Conservation (phyloP, 352 stramenopile species). For the Pythium chondricola region DNA sequence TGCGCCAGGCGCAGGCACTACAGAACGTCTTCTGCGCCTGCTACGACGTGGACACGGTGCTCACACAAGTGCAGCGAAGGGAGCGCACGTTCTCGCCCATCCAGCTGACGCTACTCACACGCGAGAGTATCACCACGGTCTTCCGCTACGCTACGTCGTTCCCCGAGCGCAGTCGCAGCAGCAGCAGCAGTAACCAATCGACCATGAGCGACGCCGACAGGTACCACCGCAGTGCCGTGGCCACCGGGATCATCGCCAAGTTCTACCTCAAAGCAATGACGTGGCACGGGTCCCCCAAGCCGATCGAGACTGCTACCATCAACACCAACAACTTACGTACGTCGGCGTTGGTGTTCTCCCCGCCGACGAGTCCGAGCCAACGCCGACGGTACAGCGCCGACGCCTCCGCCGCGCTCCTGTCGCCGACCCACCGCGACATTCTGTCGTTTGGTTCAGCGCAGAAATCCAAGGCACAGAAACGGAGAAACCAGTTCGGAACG, state of each 20-base stretch:
- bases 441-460: conserved; percentile 15
- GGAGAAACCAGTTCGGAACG: conserved; percentile 5
- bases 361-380: conserved; percentile 7
- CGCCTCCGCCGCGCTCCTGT: neutral
- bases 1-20: conserved; percentile 49
- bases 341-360: conserved; percentile 12
- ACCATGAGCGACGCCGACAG: conserved; percentile 25
- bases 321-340: conserved; percentile 1
- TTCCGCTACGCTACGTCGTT: conserved; percentile 51
- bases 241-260: conserved; percentile 64
- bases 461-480: conserved; percentile 12
- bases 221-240: conserved; percentile 50
- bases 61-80: conserved; percentile 48
- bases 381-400: conserved; percentile 17
- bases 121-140: conserved; percentile 51
- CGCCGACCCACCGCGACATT: conserved; percentile 15
- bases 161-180: conserved; percentile 10
- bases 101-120: conserved; percentile 56
- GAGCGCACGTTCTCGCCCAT: conserved; percentile 58
- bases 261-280: conserved; percentile 73
- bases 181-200: neutral
- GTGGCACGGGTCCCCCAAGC: conserved; percentile 57
- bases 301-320: neutral
- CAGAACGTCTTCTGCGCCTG: conserved; percentile 75
- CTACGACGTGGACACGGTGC: conserved; percentile 68